Evolutionary conservation across 2,329 filamentous ascomycete genomes (phyloP), one percentile per base, ranked within the genome.

Genomic region (Hypoxylon sp.): DNA sequence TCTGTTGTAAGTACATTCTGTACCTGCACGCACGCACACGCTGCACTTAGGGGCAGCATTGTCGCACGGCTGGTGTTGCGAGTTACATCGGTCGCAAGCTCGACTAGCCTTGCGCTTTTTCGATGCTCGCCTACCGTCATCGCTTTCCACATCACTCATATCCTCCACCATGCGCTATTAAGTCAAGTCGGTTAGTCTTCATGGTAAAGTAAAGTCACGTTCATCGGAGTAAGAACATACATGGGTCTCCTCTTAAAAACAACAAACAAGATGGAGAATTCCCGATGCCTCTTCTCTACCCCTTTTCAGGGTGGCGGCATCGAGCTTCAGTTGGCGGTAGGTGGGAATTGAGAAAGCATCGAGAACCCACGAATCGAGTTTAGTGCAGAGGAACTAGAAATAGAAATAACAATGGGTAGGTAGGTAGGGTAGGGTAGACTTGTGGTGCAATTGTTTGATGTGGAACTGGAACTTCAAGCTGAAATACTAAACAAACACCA

Each of bases 41-140:
- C 73, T 69, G 57, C 75, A 78, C 34, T 74, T 71, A n/a, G 75
- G 75, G 32, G 68, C 64, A 37, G 72, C 73, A 53, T 78, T 78
- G 63, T 78, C 75, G 61, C 75, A 78, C 4, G 75, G 74, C 63
- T 77, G 74, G 53, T 77, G 75, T 60, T 77, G 75, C 43, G 73
- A 71, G 54, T 77, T 75, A 55, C 74, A 77, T 35, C 74, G 75
- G 64, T 77, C 75, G 63, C 74, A 77, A 42, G 66, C 67, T 23
- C 66, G 65, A 37, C 65, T 68, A 26, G 67, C 66, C 62, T 68
- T 69, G 51, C 66, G 63, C 59, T 69, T 68, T 57, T 75, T 77
- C 49, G 43, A 56, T 34, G 54, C 40, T 52, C 59, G 64, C 67
- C 62, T 62, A 51, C 60, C 66, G 41, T 67, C 64, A 42, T 68